Base-by-base conservation (phyloP, 345 rosid genomes). In the Gossypium raimondii region DNA sequence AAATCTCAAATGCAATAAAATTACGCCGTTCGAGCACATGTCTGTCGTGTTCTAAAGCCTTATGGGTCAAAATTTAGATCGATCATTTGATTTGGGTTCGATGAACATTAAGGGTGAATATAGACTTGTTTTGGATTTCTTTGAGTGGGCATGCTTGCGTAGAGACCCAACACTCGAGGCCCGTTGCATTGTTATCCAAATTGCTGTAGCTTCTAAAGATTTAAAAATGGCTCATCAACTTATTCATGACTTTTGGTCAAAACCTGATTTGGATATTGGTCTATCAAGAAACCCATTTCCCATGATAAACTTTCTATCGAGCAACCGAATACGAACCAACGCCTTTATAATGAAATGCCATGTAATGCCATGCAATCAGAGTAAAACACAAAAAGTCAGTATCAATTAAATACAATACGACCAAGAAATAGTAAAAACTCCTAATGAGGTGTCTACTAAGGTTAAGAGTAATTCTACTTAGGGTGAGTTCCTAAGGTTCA, bases 1-100 rank as follows among this genome's bases (percentile, higher is more conserved):
- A 91, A 73, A 86, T 95, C 80, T 86, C 92, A 44, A 85, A 84
- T 68, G 85, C 89, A 44, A 79, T 95, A 57, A 95, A 85, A 87
- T 79, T 89, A 50, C 91, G 88, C 20, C 89, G 85, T 2, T 68
- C 70, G 98, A 90, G 87, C 89, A 94, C 17, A 94, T 12, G 82
- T 93, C 51, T 75, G 29, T 44, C 85, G 77, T 22, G 80, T 86
- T 80, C 84, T 95, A 45, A 88, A 86, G 86, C 90, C 92, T 65
- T 91, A 84, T 65, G 93, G 91, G 77, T 78, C 92, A 75, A 90
- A 84, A 70, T 90, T 89, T 83, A 89, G 87, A 73, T 65, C 90
- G 92, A 94, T 77, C 94, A 94, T 64, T 78, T 94, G 56, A 87
- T 94, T 77, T 94, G 98, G 98, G 94, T 93, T 78, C 84, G 62